Evolutionary conservation across 257 asterid species (phyloP), one percentile per base, ranked within the genome.

Genomic region (Datura wrightii): DNA sequence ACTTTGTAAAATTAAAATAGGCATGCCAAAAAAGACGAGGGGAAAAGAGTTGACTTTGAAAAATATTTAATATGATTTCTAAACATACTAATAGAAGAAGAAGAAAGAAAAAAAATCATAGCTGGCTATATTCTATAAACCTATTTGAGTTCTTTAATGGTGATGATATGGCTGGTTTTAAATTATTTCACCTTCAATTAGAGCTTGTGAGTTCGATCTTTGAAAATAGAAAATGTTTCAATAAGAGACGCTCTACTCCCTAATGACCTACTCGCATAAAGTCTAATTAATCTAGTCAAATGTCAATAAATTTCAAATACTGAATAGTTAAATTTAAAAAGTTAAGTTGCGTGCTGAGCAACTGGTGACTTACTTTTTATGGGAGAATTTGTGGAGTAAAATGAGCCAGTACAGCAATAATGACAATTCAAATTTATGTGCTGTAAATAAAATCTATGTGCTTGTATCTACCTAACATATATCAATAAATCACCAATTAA

Each of bases 341-440:
- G 24, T 16, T 60, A 24, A 24, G 0, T 60, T 60, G 5, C 41
- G 3, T 34, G 39, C 6, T 9, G 8, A 16, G 14, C 1, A 8
- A 69, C 14, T 8, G 2, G 10, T n/a, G 55, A 44, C 0, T n/a
- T 44, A n/a, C 24, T 37, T 41, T 74, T 74, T 74, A 6, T 74
- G 80, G 11, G 13, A 74, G 18, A 74, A 74, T 6, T 74, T 48
- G 80, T 44, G 80, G 81, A 24, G 62, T 48, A 76, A 76, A 50
- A 11, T 76, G 5, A 76, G 10, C 14, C 42, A 76, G 81, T 74
- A 74, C 80, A 46, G 19, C 42, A 74, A 48, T 48, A 46, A 10
- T 46, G 7, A 74, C 11, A 50, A 7, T 37, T 6, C 24, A 74
- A 74, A 74, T 48, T 8, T 6, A 48, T 50, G 81, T 24, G 60